A percentile compares a stretch with the other conserved stretches of the same genome.
phyloP scores from a whole-genome alignment of 352 stramenopile genomes.

The Globisporangium barbulae region DNA sequence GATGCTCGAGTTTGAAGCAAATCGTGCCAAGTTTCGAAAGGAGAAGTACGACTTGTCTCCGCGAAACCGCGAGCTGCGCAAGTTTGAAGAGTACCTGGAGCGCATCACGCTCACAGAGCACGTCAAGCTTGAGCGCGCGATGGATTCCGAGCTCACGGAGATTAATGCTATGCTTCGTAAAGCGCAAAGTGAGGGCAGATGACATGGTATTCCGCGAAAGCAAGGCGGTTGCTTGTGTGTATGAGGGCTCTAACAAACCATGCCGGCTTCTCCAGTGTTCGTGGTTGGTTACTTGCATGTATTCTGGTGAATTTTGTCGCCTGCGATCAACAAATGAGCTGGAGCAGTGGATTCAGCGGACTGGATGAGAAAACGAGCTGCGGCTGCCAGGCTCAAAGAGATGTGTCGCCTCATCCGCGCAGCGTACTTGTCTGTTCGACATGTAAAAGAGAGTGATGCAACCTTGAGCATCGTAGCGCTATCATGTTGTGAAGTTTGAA shows the following conservation, averaged over 20 bases:
- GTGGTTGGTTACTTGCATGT: too few species aligned
- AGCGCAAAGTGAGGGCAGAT: background rate
- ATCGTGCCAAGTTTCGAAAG: constrained; percentile 45
- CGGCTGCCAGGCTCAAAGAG: background rate
- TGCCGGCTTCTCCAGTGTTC: background rate
- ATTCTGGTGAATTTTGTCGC: too few species aligned
- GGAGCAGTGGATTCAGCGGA: background rate
- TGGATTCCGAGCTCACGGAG: constrained; percentile 19
- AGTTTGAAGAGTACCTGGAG: constrained; percentile 52
- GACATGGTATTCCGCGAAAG: background rate
- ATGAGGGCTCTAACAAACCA: background rate
- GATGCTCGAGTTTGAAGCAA: constrained; percentile 33
- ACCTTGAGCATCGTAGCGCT: too few species aligned
- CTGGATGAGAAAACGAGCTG: too few species aligned
- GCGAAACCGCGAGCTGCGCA: constrained; percentile 29
- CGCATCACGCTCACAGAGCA: constrained; percentile 52
- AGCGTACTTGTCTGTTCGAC: background rate
- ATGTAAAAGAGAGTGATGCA: too few species aligned
- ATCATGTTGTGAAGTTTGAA: too few species aligned
- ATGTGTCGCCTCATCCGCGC: background rate
- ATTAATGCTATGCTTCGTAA: background rate
- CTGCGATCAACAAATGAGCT: background rate
- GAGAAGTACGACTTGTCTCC: constrained; percentile 56
- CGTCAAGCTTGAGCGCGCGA: constrained; percentile 36
- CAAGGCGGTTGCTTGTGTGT: background rate